Percentiles rank a stretch among this genome's conserved stretches.
These are phyloP conservation scores for Hypoxylon trugodes DNA, from an alignment of 495 filamentous ascomycete genomes.

Conservation along the genomic window DNA sequence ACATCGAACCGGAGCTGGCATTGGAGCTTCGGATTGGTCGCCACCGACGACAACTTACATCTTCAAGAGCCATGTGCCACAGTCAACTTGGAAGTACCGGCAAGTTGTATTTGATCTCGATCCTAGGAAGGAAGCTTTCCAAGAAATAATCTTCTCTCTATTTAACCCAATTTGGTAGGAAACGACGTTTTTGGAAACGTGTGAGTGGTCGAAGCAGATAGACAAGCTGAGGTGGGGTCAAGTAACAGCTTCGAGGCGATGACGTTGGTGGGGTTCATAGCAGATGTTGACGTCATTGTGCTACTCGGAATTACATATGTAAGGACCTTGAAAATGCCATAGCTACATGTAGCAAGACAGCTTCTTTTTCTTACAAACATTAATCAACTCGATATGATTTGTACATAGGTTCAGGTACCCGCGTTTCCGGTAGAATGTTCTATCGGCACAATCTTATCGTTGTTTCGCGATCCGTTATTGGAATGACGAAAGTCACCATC, in stretches of 20 bases:
- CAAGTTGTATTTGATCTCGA: slow-evolving; percentile 32
- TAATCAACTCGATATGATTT: background rate
- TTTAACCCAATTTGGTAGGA: slow-evolving; percentile 8
- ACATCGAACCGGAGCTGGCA: slow-evolving; percentile 9
- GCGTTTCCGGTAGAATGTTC: background rate
- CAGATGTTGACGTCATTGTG: slow-evolving; percentile 30
- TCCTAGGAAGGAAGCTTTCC: slow-evolving; percentile 6
- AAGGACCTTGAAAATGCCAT: background rate
- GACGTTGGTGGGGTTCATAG: slow-evolving; percentile 39
- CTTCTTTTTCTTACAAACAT: background rate
- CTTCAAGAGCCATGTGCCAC: slow-evolving; percentile 2
- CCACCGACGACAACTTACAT: slow-evolving; percentile 14
- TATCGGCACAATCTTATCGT: background rate
- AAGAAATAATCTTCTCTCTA: background rate
- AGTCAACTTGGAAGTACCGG: background rate
- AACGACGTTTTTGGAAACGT: background rate
- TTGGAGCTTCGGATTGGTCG: slow-evolving; percentile 31
- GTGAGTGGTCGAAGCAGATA: slow-evolving; percentile 5
- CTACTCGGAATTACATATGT: slow-evolving; percentile 6
- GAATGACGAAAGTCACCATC: slow-evolving; percentile 13
- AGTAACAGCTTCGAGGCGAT: slow-evolving; percentile 25
- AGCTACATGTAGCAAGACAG: too few relatives aligned
- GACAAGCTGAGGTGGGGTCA: slow-evolving; percentile 11
- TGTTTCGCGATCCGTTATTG: background rate
- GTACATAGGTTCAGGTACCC: background rate